These are phyloP conservation scores for Leptosphaerulina australis DNA, from an alignment of 2,329 filamentous ascomycete species.

Conservation along the genomic window DNA sequence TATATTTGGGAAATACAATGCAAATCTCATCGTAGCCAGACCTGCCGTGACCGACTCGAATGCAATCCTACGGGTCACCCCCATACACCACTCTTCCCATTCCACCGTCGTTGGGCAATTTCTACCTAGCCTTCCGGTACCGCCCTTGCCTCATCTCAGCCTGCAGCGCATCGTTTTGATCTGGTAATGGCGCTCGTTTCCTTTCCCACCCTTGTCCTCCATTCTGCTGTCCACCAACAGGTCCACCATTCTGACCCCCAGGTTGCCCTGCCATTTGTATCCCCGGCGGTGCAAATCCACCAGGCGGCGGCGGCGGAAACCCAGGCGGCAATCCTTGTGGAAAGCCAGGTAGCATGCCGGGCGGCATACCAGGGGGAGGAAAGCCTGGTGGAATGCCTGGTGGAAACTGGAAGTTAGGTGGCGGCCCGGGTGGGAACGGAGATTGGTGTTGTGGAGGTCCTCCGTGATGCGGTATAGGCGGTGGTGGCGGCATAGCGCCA, in stretches of 20 bases:
- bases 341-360: conserved; percentile 26
- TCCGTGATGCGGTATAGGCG: conserved; percentile 35
- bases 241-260: conserved; percentile 1
- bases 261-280: conserved; percentile 14
- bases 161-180: conserved; percentile 80
- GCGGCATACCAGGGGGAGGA: conserved; percentile 32
- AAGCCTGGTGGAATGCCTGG: conserved; percentile 45
- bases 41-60: too few relatives aligned
- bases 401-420: conserved; percentile 38
- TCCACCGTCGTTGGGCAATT: background rate
- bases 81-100: background rate
- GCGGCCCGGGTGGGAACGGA: conserved; percentile 46
- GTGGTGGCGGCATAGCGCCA: conserved; percentile 47
- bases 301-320: conserved; percentile 38
- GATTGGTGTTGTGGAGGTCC: conserved; percentile 32
- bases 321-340: conserved; percentile 34
- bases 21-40: too few relatives aligned
- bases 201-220: conserved; percentile 38
- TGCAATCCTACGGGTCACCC: too few relatives aligned
- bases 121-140: conserved; percentile 48
- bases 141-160: conserved; percentile 71
- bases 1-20: too few relatives aligned
- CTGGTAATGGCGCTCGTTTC: conserved; percentile 72
- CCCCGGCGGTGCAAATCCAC: conserved; percentile 24
- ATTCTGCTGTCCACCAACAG: conserved; percentile 25